These are phyloP conservation scores for Xylaria sp. DNA, from an alignment of 2,329 filamentous ascomycete species.

Conservation along the genomic window DNA sequence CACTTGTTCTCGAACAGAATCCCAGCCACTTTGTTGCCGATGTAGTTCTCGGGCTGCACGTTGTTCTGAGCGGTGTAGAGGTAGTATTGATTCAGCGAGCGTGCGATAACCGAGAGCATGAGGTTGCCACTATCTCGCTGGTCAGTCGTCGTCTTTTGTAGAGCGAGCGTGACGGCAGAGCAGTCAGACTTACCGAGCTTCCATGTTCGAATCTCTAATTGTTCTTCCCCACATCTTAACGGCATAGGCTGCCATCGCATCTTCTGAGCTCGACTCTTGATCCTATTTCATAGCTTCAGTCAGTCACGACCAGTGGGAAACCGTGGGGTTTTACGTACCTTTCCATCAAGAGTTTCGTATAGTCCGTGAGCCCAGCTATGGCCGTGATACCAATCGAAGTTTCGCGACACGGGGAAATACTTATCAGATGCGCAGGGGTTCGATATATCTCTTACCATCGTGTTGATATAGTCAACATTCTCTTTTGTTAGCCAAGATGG, in stretches of 20 bases:
- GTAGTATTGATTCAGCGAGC: constrained; percentile 83
- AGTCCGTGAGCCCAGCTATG: constrained; percentile 93
- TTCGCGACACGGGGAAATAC: constrained; percentile 83
- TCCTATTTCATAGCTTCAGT: constrained; percentile 54
- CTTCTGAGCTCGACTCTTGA: constrained; percentile 90
- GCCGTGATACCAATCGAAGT: constrained; percentile 94
- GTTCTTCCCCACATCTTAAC: constrained; percentile 94
- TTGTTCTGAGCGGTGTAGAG: constrained; percentile 77
- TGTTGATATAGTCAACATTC: constrained; percentile 85
- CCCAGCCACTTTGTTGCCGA: constrained; percentile 78
- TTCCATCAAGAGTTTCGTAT: constrained; percentile 76
- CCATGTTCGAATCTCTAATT: constrained; percentile 80
- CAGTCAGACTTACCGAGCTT: constrained; percentile 66
- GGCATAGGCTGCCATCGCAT: constrained; percentile 86
- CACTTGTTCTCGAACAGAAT: constrained; percentile 95
- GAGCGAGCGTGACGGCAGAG: neutral
- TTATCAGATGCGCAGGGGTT: constrained; percentile 78
- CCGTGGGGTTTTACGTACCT: constrained; percentile 55
- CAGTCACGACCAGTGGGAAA: neutral
- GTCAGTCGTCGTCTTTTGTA: neutral
- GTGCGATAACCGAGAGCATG: constrained; percentile 81
- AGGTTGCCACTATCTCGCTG: constrained; percentile 72
- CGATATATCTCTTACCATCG: constrained; percentile 82
- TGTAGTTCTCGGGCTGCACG: constrained; percentile 78
- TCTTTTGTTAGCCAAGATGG: constrained; percentile 72